Evolutionary conservation across 495 filamentous ascomycete genomes (phyloP), one percentile per base, ranked within the genome.

Genomic region (Corynascus novoguineensis): DNA sequence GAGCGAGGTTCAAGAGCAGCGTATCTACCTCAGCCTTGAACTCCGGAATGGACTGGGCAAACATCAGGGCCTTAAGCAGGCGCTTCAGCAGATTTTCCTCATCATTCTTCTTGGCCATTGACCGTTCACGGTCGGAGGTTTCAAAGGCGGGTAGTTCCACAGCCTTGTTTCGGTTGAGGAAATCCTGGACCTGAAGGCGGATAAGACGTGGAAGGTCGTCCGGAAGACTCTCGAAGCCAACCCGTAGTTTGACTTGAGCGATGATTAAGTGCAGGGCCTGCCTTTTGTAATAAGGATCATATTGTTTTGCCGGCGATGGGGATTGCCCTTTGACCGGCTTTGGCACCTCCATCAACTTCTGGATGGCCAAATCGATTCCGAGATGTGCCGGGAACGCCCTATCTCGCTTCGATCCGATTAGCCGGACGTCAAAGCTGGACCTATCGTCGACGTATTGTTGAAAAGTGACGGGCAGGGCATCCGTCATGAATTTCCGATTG

Each of bases 401-500:
- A 62, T 96, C 92, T 62, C 84, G 84, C 60, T 87, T 87, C 3
- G 92, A 89, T 0, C 95, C 93, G 48, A 92, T 88, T 4, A 99
- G 80, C 42, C 86, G 85, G 57, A 99, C 76, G 59, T 97, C 91
- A 50, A 97, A 85, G 64, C 88, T 93, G 0, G 87, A 78, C 46
- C 79, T 71, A 63, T 97, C 95, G 71, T 97, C 95, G 5, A 90
- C 83, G 62, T 86, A 97, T 54, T 87, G 77, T 65, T 89, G 83
- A 71, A 86, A 97, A 0, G 82, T 80, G 7, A 99, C 81, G 32
- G 83, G 81, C 1, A 90, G 86, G 9, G 92, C 87, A 49, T 90
- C 87, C 17, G 86, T 96, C 71, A 97, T 82, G 73, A 96, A 99
- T 65, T 92, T 95, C 11, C 95, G 73, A 61, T 99, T 99, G 34